Evolutionary conservation across 176 grass and related monocot genomes (phyloP).

Genomic region (Carex parvula): DNA sequence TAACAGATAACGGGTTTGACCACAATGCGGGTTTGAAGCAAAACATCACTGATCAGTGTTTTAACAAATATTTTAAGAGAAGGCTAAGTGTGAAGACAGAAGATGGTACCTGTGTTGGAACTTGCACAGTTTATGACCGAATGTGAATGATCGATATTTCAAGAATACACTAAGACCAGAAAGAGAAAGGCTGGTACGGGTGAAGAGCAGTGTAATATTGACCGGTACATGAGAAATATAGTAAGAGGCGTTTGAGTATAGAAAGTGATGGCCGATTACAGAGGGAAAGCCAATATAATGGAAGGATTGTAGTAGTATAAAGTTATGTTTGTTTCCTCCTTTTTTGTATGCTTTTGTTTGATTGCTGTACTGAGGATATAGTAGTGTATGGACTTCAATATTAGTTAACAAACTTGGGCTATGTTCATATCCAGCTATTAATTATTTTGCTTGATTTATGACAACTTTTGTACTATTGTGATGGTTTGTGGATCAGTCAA

Average conservation of each 20-base stretch:
- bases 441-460: too few species aligned
- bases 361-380: not conserved
- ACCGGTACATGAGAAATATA: constrained; percentile 19
- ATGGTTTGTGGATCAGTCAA: too few species aligned
- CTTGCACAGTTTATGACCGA: not conserved
- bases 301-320: not conserved
- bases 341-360: not conserved
- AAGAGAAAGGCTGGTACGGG: not conserved
- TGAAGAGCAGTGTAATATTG: not conserved
- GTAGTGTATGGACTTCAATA: too few species aligned
- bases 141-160: constrained; percentile 10
- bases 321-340: not conserved
- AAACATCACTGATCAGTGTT: not conserved
- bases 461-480: too few species aligned
- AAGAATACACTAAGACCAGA: constrained; percentile 17
- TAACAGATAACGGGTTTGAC: not conserved
- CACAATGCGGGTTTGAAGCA: not conserved
- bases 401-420: too few species aligned
- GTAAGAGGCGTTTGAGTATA: constrained; percentile 4
- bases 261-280: not conserved
- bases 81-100: constrained; percentile 15
- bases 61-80: constrained; percentile 12
- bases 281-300: constrained; percentile 18
- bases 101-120: constrained; percentile 17
- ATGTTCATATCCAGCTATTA: too few species aligned